A percentile compares a stretch with the other conserved stretches of the same genome.
phyloP scores from a whole-genome alignment of 768 basidiomycete genomes.

The Podaxis sp. region DNA sequence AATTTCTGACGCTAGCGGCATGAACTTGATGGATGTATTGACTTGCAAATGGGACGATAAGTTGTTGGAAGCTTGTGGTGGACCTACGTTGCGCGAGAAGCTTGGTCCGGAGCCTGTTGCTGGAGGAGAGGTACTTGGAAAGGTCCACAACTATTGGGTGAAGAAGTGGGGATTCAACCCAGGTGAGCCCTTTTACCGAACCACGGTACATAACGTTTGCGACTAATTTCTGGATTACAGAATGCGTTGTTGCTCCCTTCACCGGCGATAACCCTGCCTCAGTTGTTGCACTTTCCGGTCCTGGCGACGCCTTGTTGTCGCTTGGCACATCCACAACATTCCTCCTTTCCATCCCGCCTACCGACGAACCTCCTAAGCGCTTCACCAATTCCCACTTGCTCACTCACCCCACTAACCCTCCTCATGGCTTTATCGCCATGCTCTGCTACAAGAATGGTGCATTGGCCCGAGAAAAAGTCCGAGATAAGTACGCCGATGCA shows the following conservation, averaged over 20 bases:
- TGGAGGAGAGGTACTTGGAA: conserved; percentile 68
- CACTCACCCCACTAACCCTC: conserved; percentile 60
- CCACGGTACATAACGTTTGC: background rate
- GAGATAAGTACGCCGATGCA: conserved; percentile 58
- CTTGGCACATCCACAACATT: conserved; percentile 89
- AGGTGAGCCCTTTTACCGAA: conserved; percentile 35
- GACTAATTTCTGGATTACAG: conserved; percentile 30
- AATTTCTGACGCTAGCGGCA: conserved; percentile 86
- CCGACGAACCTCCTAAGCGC: conserved; percentile 61
- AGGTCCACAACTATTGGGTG: conserved; percentile 68
- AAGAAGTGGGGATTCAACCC: conserved; percentile 72
- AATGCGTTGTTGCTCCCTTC: conserved; percentile 79
- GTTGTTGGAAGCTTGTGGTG: conserved; percentile 68
- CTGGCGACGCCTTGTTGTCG: conserved; percentile 82
- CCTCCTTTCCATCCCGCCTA: conserved; percentile 72
- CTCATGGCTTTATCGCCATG: conserved; percentile 78
- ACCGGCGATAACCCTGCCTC: conserved; percentile 92
- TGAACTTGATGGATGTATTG: conserved; percentile 83
- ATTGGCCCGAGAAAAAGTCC: conserved; percentile 75
- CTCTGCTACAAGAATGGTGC: conserved; percentile 91
- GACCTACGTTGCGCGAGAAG: conserved; percentile 63
- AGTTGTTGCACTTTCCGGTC: conserved; percentile 68
- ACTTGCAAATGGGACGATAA: conserved; percentile 72
- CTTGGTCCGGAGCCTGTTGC: conserved; percentile 76
- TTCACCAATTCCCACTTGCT: conserved; percentile 77